Evolutionary conservation across 495 filamentous ascomycete species (phyloP).

Genomic region (Trichoderma gamsii): DNA sequence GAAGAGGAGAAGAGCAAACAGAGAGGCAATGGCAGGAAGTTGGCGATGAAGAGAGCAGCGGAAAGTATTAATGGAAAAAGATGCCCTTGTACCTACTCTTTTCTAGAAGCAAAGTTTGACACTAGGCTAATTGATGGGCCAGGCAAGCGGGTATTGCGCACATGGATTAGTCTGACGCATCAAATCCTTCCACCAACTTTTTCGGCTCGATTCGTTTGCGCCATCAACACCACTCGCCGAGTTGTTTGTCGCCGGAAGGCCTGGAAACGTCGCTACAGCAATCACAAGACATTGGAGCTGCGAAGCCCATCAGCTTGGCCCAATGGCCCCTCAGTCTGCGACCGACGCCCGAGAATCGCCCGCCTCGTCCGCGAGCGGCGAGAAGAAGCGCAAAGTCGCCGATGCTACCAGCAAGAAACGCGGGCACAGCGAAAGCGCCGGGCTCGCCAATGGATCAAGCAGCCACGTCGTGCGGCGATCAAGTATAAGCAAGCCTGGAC

Average conservation of each 20-base stretch:
- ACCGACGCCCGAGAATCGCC: slow-evolving; percentile 18
- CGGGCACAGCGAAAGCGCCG: slow-evolving; percentile 23
- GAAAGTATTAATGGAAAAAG: too few relatives aligned
- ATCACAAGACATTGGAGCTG: background rate
- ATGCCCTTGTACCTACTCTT: too few relatives aligned
- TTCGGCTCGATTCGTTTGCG: background rate
- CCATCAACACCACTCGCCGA: background rate
- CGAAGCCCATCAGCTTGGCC: background rate
- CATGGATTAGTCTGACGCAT: background rate
- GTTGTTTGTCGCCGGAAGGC: background rate
- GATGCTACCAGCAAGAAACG: slow-evolving; percentile 22
- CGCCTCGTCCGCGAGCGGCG: slow-evolving; percentile 19
- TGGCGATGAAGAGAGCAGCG: too few relatives aligned
- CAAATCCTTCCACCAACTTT: background rate
- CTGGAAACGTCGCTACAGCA: background rate
- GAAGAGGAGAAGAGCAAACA: too few relatives aligned
- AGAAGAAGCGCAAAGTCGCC: slow-evolving; percentile 17
- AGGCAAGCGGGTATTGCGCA: background rate
- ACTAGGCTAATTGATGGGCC: too few relatives aligned
- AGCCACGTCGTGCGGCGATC: slow-evolving; percentile 28
- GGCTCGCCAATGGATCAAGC: slow-evolving; percentile 24
- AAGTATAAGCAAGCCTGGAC: slow-evolving; percentile 60
- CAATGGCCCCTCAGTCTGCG: background rate
- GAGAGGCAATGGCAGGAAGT: too few relatives aligned
- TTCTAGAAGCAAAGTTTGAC: too few relatives aligned